phyloP scores from a whole-genome alignment of 129 eudicot species.

The Apium graveolens region DNA sequence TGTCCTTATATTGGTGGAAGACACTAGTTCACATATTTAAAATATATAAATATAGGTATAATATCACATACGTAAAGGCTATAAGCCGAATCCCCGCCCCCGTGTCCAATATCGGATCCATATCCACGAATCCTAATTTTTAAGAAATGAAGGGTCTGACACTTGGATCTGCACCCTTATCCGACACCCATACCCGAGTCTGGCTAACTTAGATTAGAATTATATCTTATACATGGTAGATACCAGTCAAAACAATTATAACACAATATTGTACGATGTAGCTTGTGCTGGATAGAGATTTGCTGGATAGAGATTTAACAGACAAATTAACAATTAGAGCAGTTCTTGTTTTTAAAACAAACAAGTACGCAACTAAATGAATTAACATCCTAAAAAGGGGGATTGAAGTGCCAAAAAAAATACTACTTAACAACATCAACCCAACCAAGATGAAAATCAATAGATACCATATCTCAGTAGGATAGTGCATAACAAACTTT shows the following conservation, averaged over 20 bases:
- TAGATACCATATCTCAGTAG: not conserved
- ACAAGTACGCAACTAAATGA: not conserved
- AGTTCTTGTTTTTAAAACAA: not conserved
- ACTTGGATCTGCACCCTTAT: too few relatives aligned
- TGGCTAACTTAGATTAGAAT: too few relatives aligned
- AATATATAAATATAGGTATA: too few relatives aligned
- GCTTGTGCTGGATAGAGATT: not conserved
- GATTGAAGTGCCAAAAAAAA: not conserved
- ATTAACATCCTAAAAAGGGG: not conserved
- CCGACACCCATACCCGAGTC: too few relatives aligned
- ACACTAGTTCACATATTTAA: too few relatives aligned
- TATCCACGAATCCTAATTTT: too few relatives aligned
- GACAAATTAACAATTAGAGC: not conserved
- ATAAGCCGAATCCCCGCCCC: too few relatives aligned
- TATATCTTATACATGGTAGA: not conserved
- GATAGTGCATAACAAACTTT: not conserved
- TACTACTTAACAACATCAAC: constrained; percentile 3
- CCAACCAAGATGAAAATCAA: too few relatives aligned
- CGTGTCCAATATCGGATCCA: too few relatives aligned
- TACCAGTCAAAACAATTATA: not conserved
- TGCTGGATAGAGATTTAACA: not conserved
- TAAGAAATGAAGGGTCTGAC: too few relatives aligned
- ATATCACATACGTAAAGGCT: too few relatives aligned
- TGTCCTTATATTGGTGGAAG: too few relatives aligned
- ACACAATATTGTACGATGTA: not conserved